Conservation (phyloP, 1,139 yeast species). For the Zygoascus hellenicus region DNA sequence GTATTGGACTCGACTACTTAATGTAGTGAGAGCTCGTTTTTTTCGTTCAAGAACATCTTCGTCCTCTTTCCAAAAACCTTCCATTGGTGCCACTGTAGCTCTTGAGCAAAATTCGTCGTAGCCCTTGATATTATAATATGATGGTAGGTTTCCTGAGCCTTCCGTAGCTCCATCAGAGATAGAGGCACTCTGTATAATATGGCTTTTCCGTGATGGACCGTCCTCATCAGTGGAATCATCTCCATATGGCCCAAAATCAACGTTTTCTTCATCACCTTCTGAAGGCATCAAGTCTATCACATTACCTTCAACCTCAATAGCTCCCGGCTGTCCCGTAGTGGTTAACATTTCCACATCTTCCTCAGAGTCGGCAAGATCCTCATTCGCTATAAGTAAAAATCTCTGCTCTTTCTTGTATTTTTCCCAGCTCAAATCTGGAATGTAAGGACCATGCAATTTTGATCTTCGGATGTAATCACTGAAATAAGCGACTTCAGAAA, state of each 20-base stretch:
- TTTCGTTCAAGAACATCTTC: constrained; percentile 6
- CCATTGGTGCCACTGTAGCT: background rate
- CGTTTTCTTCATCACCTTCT: background rate
- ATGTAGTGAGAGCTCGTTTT: background rate
- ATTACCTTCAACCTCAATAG: background rate
- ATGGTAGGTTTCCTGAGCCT: background rate
- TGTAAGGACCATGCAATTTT: constrained; percentile 19
- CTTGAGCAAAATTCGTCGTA: constrained; percentile 4
- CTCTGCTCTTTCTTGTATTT: no score
- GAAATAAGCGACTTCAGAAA: background rate
- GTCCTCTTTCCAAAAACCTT: constrained; percentile 12
- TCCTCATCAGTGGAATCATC: constrained; percentile 5
- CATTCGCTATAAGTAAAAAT: no score
- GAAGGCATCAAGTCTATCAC: background rate
- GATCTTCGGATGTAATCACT: constrained; percentile 8
- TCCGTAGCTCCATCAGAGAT: background rate
- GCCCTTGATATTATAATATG: background rate
- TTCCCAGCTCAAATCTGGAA: constrained; percentile 15
- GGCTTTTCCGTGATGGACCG: background rate
- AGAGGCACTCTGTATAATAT: background rate
- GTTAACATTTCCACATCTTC: no score
- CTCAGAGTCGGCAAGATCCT: no score
- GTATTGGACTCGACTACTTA: constrained; percentile 61
- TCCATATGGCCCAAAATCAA: background rate
- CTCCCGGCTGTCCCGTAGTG: no score